These are phyloP conservation scores for Amanita muscaria DNA, from an alignment of 768 basidiomycete genomes.

Conservation along the genomic window DNA sequence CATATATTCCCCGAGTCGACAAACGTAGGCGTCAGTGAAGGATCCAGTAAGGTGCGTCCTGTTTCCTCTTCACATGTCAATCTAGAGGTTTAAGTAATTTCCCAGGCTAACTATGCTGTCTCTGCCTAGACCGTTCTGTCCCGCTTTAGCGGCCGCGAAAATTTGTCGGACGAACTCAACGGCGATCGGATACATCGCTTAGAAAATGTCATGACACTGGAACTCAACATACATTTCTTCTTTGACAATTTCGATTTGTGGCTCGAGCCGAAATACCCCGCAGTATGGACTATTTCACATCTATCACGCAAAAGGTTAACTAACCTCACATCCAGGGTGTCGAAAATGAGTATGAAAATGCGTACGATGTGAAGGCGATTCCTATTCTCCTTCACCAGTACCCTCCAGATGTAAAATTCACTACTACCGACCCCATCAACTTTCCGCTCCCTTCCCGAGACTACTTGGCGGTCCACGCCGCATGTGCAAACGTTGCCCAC, in stretches of 20 bases:
- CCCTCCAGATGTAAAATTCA: conserved; percentile 5
- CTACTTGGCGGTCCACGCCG: conserved; percentile 25
- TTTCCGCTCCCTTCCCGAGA: conserved; percentile 18
- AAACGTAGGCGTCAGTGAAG: conserved; percentile 3
- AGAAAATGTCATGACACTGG: conserved; percentile 11
- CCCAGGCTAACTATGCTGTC: conserved; percentile 1
- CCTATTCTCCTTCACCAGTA: neutral
- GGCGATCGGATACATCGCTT: conserved; percentile 6
- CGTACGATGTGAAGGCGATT: neutral
- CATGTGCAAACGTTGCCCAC: conserved; percentile 26
- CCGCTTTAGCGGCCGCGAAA: neutral
- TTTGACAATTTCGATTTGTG: conserved; percentile 8
- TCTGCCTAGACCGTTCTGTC: neutral
- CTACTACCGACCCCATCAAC: neutral
- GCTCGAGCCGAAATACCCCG: conserved; percentile 8
- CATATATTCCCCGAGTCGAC: conserved; percentile 5
- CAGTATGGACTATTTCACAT: neutral
- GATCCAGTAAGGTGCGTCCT: neutral
- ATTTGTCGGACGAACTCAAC: conserved; percentile 2
- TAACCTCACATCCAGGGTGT: neutral
- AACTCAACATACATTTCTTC: neutral
- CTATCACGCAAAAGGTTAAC: neutral
- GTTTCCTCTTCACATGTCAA: conserved; percentile 4
- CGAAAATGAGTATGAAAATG: conserved; percentile 3
- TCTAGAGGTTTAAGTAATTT: neutral